Base-by-base conservation (phyloP, 2,329 filamentous ascomycete species). In the Bisporella sp. region DNA sequence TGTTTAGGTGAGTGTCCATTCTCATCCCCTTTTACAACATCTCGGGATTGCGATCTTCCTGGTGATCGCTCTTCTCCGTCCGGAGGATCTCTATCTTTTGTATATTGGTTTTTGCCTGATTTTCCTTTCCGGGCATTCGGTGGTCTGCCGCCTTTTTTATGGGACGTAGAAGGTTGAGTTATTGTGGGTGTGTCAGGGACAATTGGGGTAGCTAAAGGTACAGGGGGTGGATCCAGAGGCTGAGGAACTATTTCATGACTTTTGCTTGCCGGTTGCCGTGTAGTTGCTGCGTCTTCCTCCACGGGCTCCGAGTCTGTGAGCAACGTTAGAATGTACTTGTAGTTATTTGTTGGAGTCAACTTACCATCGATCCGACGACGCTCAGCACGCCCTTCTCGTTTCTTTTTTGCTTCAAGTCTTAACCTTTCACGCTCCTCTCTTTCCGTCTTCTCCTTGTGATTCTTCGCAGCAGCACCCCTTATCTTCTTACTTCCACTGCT, bases 321-420 rank as follows among this genome's bases (percentile, higher is more conserved):
- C 57, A 13, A 9, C 35, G 30, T 59, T 48, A 64, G 72, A 55
- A 71, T 69, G 65, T 58, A 69, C 62, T 21, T 21, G 47, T 44
- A 50, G 47, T 42, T 45, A 37, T 42, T 29, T n/a, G 12, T 11
- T 21, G 12, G 41, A n/a, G 5, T 9, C 50, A 42, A 59, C 72
- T 62, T 74, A 91, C 89, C 89, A 63, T 96, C 90, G 57, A 77
- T 84, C 66, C 89, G 84, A 59, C 90, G 81, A 55, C 89, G 79
- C 58, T 93, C 90, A 41, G 87, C 84, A 49, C 89, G 81, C 46
- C 85, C 87, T 73, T 92, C 93, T 54, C 90, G 79, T 66, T 91
- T 87, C 59, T 78, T 88, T 29, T 84, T 82, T 33, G 85, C 83
- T 64, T 96, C 91, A 31, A 79, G 77, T 50, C 84, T 78, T 58